Evolutionary conservation across 331 rosid species (phyloP).

Genomic region (Acacia pycnantha): DNA sequence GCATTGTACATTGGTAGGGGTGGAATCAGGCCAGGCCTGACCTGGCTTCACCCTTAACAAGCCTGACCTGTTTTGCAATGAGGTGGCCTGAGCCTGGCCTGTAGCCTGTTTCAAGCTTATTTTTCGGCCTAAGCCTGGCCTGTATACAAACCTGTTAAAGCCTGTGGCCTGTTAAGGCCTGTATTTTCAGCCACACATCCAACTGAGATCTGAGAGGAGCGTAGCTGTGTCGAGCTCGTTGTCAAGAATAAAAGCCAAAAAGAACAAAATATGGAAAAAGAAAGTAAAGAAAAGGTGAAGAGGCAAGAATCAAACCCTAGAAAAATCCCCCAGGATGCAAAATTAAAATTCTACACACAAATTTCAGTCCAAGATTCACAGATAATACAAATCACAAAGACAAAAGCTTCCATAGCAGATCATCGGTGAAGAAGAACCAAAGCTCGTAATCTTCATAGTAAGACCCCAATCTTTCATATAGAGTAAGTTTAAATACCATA

Average conservation of each 20-base stretch:
- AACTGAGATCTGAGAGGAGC: too few species aligned
- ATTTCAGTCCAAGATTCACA: background rate
- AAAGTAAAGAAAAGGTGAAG: background rate
- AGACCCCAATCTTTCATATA: slow-evolving; percentile 35
- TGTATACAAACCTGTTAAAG: too few species aligned
- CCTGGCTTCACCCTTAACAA: too few species aligned
- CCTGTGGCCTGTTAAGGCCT: too few species aligned
- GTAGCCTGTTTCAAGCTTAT: too few species aligned
- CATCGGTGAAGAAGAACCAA: slow-evolving; percentile 1
- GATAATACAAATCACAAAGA: background rate
- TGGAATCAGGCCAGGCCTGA: too few species aligned
- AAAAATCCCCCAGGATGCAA: slow-evolving; percentile 13
- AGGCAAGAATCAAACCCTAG: slow-evolving; percentile 39
- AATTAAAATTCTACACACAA: slow-evolving; percentile 10
- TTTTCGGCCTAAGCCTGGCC: too few species aligned
- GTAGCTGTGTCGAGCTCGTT: too few species aligned
- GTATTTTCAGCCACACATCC: too few species aligned
- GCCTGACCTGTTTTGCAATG: too few species aligned
- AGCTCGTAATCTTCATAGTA: slow-evolving; percentile 18
- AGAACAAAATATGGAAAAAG: background rate
- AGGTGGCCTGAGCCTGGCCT: too few species aligned
- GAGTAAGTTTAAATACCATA: slow-evolving; percentile 19
- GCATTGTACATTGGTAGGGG: slow-evolving; percentile 25
- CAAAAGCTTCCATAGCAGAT: slow-evolving; percentile 17
- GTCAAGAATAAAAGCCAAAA: slow-evolving; percentile 13